phyloP scores from a whole-genome alignment of 2,329 filamentous ascomycete genomes.

The Monosporascus sp. region DNA sequence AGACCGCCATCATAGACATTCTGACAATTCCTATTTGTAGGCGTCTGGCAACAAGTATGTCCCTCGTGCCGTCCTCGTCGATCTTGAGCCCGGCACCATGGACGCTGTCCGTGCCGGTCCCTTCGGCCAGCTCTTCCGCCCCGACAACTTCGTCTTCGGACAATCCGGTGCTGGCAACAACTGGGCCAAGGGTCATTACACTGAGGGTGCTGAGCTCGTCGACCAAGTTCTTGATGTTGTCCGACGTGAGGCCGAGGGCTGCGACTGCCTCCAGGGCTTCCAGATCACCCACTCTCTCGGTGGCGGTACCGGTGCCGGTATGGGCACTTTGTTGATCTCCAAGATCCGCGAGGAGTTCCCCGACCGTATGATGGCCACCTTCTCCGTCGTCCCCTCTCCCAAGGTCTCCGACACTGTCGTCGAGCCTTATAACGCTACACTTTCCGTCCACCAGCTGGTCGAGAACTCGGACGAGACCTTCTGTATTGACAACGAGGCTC shows the following conservation, averaged over 20 bases:
- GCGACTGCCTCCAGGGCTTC: constrained; percentile 99
- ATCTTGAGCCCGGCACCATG: constrained; percentile 99
- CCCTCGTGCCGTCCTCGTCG: constrained; percentile 97
- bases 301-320: constrained; percentile 99
- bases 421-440: constrained; percentile 99
- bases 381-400: constrained; percentile 96
- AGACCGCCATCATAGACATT: constrained; percentile 11
- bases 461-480: constrained; percentile 99
- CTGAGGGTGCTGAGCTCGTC: constrained; percentile 97
- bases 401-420: constrained; percentile 99
- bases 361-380: constrained; percentile 99
- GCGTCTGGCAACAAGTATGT: constrained; percentile 98
- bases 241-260: constrained; percentile 96
- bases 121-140: constrained; percentile 98
- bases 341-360: constrained; percentile 99
- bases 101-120: constrained; percentile 97
- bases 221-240: constrained; percentile 98
- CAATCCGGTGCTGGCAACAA: constrained; percentile 99
- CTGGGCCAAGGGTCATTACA: constrained; percentile 99
- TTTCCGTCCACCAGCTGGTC: constrained; percentile 97
- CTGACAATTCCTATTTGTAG: constrained; percentile 39
- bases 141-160: constrained; percentile 99
- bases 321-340: constrained; percentile 99
- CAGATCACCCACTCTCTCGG: constrained; percentile 99
- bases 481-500: constrained; percentile 99